phyloP scores from a whole-genome alignment of 2,329 filamentous ascomycete genomes.

The Ophiostoma tasmaniense region DNA sequence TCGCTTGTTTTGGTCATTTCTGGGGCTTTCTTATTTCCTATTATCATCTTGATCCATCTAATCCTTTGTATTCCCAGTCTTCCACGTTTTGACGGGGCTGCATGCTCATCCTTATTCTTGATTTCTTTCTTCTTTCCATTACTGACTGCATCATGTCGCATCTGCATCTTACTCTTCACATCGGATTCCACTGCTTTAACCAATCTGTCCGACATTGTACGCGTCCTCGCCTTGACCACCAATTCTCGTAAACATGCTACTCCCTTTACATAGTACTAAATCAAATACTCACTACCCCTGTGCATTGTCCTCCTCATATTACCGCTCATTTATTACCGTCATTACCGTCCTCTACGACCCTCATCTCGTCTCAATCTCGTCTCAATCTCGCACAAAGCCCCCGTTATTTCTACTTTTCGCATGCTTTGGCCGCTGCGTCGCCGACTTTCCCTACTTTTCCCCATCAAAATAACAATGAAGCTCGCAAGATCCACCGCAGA shows the following conservation, averaged over 20 bases:
- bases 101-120: background rate
- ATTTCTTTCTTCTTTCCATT: background rate
- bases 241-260: background rate
- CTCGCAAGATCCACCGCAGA: background rate
- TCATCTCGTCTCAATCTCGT: background rate
- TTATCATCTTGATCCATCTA: background rate
- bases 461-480: background rate
- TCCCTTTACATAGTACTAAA: too few relatives aligned
- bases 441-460: background rate
- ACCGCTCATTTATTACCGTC: background rate
- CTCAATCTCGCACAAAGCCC: background rate
- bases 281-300: background rate
- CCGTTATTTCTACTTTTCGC: conserved; percentile 2
- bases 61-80: background rate
- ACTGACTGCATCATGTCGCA: background rate
- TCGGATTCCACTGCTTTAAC: background rate
- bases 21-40: background rate
- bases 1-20: background rate
- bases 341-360: background rate
- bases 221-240: background rate
- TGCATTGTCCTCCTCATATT: background rate
- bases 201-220: background rate
- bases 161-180: background rate
- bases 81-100: background rate
- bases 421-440: too few relatives aligned